Evolutionary conservation across 1,284 basidiomycete genomes (phyloP).

Genomic region (Boletus albobrunnescens): DNA sequence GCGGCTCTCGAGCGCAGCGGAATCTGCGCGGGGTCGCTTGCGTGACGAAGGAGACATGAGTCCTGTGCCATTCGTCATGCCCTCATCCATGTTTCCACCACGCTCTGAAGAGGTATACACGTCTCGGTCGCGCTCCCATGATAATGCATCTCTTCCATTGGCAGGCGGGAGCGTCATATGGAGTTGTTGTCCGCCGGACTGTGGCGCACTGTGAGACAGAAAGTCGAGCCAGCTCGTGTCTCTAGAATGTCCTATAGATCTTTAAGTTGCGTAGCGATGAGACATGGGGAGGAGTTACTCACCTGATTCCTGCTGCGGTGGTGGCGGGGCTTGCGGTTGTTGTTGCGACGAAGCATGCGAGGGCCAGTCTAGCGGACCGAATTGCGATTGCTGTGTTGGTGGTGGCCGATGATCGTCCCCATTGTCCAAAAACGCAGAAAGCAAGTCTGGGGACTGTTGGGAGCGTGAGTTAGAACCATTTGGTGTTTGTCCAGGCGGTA

Average conservation of each 20-base stretch:
- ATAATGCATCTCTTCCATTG: conserved; percentile 26
- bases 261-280: conserved; percentile 6
- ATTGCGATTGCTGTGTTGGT: conserved; percentile 24
- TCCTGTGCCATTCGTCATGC: conserved; percentile 17
- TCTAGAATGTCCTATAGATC: conserved; percentile 22
- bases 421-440: conserved; percentile 32
- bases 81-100: conserved; percentile 16
- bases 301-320: conserved; percentile 29
- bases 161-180: conserved; percentile 29
- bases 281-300: not conserved
- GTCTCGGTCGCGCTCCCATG: conserved; percentile 32
- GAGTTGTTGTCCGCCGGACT: conserved; percentile 24
- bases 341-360: conserved; percentile 27
- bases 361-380: conserved; percentile 28
- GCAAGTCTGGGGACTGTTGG: conserved; percentile 26
- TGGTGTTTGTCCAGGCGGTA: conserved; percentile 19
- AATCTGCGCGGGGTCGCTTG: conserved; percentile 28
- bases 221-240: conserved; percentile 33
- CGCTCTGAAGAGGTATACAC: conserved; percentile 31
- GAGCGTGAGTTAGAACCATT: conserved; percentile 19
- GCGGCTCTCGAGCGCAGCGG: conserved; percentile 16
- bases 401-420: conserved; percentile 26
- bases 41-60: conserved; percentile 27
- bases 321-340: conserved; percentile 16
- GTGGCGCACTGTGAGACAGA: conserved; percentile 26